A percentile compares a stretch with the other conserved stretches of the same genome.
Conservation (phyloP, 208 protist genomes). For the Leishmania tarentolae region DNA sequence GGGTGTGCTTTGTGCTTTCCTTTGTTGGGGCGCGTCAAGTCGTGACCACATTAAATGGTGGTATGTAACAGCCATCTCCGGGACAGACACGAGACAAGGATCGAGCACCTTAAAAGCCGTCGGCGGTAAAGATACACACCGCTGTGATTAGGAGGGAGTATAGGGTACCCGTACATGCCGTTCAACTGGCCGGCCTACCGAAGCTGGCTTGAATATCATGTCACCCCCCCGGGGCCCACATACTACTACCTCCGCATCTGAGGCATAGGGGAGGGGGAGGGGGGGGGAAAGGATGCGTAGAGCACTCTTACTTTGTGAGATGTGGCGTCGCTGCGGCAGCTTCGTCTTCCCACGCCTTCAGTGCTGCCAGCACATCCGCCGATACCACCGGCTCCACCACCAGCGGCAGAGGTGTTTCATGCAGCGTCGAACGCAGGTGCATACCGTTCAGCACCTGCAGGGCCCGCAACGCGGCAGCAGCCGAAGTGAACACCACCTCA, state of each 20-base stretch:
- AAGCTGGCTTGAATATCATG: neutral
- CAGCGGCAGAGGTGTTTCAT: constrained; percentile 21
- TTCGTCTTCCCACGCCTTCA: constrained; percentile 35
- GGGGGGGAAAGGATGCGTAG: neutral
- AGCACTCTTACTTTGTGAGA: neutral
- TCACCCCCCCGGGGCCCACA: neutral
- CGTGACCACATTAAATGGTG: neutral
- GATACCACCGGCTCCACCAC: constrained; percentile 70
- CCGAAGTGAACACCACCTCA: constrained; percentile 62
- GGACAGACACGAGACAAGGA: neutral
- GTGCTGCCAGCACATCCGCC: constrained; percentile 55
- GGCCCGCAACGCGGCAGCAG: constrained; percentile 55
- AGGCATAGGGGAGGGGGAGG: neutral
- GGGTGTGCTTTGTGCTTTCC: neutral
- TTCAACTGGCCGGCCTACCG: neutral
- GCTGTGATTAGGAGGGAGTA: neutral
- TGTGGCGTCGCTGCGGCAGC: neutral
- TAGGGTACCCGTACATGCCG: neutral
- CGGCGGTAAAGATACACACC: neutral
- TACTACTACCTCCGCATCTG: neutral
- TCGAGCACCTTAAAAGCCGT: neutral
- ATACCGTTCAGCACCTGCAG: constrained; percentile 48
- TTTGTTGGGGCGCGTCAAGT: neutral
- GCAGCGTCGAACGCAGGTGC: constrained; percentile 18
- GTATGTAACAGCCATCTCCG: neutral